Evolutionary conservation across 2,329 filamentous ascomycete genomes (phyloP).

Genomic region (Ramularia collo-cygni): DNA sequence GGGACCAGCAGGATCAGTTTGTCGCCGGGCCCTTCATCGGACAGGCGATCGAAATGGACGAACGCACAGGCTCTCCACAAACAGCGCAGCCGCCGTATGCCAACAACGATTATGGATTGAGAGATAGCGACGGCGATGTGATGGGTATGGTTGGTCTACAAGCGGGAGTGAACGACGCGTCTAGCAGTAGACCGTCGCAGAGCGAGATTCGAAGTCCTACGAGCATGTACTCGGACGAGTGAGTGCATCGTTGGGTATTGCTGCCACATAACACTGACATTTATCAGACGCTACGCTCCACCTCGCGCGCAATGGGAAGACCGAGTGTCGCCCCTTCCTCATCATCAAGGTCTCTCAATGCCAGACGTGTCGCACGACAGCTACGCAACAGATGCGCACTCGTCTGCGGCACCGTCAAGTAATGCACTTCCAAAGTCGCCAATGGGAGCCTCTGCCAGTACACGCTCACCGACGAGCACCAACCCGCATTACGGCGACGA

Average conservation of each 20-base stretch:
- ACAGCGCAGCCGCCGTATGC: slow-evolving; percentile 14
- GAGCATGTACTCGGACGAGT: slow-evolving; percentile 70
- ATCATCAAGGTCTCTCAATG: not conserved
- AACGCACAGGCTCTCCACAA: slow-evolving; percentile 50
- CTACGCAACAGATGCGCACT: slow-evolving; percentile 9
- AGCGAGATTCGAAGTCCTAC: slow-evolving; percentile 54
- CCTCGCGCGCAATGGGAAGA: slow-evolving; percentile 39
- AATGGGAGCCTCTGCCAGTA: slow-evolving; percentile 22
- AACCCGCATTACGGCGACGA: too few species aligned
- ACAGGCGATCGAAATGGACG: slow-evolving; percentile 75
- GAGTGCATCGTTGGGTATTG: slow-evolving; percentile 35
- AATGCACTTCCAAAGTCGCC: slow-evolving; percentile 21
- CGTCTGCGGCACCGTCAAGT: slow-evolving; percentile 14
- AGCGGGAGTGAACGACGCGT: slow-evolving; percentile 38
- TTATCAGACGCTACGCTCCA: slow-evolving; percentile 37
- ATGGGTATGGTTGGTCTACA: slow-evolving; percentile 68
- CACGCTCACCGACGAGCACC: not conserved
- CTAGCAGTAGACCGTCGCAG: slow-evolving; percentile 50
- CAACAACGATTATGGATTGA: slow-evolving; percentile 33
- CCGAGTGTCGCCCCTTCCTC: not conserved
- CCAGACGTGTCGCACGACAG: not conserved
- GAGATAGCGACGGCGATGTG: slow-evolving; percentile 64
- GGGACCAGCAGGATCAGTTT: slow-evolving; percentile 26
- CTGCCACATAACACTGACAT: slow-evolving; percentile 8
- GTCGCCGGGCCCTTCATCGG: slow-evolving; percentile 38